A percentile compares a stretch with the other conserved stretches of the same genome.
phyloP scores from a whole-genome alignment of 768 basidiomycete species.

The Naganishia randhawae region DNA sequence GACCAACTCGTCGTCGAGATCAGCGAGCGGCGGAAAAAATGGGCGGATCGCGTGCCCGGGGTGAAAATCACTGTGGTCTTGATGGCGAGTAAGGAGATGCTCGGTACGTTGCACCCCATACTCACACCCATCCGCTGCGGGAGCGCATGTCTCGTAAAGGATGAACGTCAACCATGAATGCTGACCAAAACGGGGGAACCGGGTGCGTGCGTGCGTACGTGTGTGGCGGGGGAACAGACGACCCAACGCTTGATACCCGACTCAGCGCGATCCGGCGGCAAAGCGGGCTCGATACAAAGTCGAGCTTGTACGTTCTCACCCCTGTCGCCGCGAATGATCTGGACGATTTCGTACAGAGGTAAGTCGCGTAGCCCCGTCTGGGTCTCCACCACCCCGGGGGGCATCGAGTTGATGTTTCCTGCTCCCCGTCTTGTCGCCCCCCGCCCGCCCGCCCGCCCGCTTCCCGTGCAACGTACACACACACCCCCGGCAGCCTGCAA shows the following conservation, averaged over 20 bases:
- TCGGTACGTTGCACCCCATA: constrained; percentile 59
- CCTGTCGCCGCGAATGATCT: constrained; percentile 84
- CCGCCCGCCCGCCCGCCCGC: too few relatives aligned
- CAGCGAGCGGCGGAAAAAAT: constrained; percentile 69
- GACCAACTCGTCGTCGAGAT: constrained; percentile 75
- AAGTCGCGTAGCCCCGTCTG: constrained; percentile 8
- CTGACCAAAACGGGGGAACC: too few relatives aligned
- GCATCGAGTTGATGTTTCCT: too few relatives aligned
- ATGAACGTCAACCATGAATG: too few relatives aligned
- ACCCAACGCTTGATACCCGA: constrained; percentile 73
- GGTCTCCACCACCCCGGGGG: background rate
- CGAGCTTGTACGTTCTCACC: constrained; percentile 88
- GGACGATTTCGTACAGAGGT: constrained; percentile 83
- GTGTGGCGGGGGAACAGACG: constrained; percentile 59
- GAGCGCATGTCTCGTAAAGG: too few relatives aligned
- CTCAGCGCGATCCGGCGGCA: constrained; percentile 82
- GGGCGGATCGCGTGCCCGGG: constrained; percentile 72
- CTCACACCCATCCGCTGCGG: background rate
- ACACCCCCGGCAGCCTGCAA: constrained; percentile 61
- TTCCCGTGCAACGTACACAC: background rate
- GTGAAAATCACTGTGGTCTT: constrained; percentile 93
- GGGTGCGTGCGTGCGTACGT: too few relatives aligned
- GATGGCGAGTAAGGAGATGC: constrained; percentile 77
- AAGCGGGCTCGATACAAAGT: constrained; percentile 82
- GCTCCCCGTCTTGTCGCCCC: too few relatives aligned